These are phyloP conservation scores for Murraya koenigii DNA, from an alignment of 345 rosid species.

Conservation along the genomic window DNA sequence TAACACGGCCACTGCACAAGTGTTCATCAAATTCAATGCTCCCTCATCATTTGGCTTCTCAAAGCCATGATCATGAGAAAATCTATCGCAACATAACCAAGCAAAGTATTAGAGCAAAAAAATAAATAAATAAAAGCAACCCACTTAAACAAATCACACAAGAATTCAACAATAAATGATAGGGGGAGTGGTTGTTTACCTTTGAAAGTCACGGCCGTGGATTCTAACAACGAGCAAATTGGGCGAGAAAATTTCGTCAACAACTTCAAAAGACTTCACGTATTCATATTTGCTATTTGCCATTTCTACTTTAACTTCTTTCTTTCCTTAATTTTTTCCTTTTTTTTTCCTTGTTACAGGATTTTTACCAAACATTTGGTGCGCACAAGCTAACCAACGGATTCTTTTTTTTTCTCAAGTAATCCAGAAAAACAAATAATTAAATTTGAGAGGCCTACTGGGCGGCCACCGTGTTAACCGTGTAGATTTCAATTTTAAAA, in stretches of 20 bases:
- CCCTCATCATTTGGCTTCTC: conserved; percentile 74
- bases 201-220: conserved; percentile 52
- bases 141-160: no score
- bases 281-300: conserved; percentile 95
- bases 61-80: conserved; percentile 64
- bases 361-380: conserved; percentile 5
- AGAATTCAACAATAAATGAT: neutral
- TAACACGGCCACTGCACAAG: conserved; percentile 56
- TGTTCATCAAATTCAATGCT: conserved; percentile 68
- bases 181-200: conserved; percentile 27
- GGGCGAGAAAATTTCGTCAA: conserved; percentile 66
- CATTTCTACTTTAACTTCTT: conserved; percentile 31
- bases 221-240: conserved; percentile 63
- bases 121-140: no score
- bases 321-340: neutral
- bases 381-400: neutral
- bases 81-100: conserved; percentile 32
- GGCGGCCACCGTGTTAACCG: no score
- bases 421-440: no score
- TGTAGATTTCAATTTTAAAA: no score
- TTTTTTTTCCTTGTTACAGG: neutral
- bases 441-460: no score
- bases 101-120: neutral
- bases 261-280: conserved; percentile 71
- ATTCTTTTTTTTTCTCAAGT: no score